Evolutionary conservation across 495 filamentous ascomycete genomes (phyloP), one percentile per base, ranked within the genome.

Genomic region (Achaetomiella virescens): DNA sequence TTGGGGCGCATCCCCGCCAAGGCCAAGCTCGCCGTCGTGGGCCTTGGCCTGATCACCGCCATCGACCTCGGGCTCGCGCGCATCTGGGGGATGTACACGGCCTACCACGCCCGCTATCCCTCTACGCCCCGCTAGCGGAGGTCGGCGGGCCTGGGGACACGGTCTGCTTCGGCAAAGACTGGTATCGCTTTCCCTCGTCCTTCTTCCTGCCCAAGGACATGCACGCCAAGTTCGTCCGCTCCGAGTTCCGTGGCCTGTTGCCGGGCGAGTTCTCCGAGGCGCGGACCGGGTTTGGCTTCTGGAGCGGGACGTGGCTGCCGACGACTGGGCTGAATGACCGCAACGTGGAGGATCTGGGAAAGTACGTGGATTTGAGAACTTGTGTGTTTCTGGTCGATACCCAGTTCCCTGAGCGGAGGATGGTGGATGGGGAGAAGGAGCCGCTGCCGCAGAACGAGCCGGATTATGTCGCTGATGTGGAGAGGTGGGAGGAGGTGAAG

Each of bases 121-220:
- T 97, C 8, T 95, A 96, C 62, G 37, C 64, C 22, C 74, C 73
- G 0, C 73, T 85, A 2, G 62, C 67, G 21, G 78, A 72, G 17
- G 52, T 85, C 6, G 74, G 75, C 8, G 67, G 74, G 3, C 65
- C 68, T 2, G 84, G 83, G n/a, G 85, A 85, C 42, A 82, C 75
- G 25, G 81, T 99, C 5, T 99, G 95, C 70, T 80, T 96, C 44
- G 91, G 87, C 40, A 97, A 97, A 68, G 95, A 99, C 68, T 99
- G 95, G 95, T 97, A 99, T 67, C 88, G 95, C 45, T 99, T 95
- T 65, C 95, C 95, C 11, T 91, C 88, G 14, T 91, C 89, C 5
- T 97, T 91, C 72, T 89, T 91, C 67, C 77, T 99, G 0, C 95
- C 95, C 0, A 69, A 83, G 7, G 78, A 78, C 42, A 86, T 91